A percentile compares a stretch with the other conserved stretches of the same genome.
These are phyloP conservation scores for Ophiostoma populinum DNA, from an alignment of 2,329 filamentous ascomycete genomes.

Conservation along the genomic window DNA sequence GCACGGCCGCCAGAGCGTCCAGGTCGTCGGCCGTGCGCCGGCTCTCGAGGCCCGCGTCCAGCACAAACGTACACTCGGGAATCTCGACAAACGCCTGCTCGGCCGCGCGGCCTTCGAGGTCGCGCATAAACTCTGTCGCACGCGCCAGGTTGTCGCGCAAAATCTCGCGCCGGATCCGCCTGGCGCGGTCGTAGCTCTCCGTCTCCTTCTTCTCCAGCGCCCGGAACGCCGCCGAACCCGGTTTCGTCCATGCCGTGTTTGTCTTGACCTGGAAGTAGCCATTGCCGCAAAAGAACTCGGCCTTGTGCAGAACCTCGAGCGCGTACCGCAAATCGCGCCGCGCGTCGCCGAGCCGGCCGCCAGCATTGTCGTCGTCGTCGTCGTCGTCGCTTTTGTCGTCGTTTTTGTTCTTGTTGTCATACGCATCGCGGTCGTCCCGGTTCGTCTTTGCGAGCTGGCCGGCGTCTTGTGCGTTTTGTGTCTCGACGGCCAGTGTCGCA, in stretches of 20 bases:
- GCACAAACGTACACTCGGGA: constrained; percentile 36
- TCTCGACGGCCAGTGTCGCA: constrained; percentile 36
- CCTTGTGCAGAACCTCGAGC: constrained; percentile 66
- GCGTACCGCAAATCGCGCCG: constrained; percentile 52
- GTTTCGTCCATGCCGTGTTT: constrained; percentile 42
- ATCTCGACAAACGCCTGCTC: constrained; percentile 43
- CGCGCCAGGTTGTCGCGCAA: constrained; percentile 41
- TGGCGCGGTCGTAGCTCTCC: constrained; percentile 61
- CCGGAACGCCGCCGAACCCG: constrained; percentile 49
- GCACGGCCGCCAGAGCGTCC: constrained; percentile 41
- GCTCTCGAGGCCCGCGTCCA: constrained; percentile 54
- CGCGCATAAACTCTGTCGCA: constrained; percentile 46
- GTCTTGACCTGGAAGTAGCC: constrained; percentile 70
- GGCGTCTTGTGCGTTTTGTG: constrained; percentile 17
- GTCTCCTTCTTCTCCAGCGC: constrained; percentile 53
- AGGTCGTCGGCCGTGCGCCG: constrained; percentile 47
- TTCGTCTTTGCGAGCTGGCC: too few species aligned
- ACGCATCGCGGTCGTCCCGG: too few species aligned
- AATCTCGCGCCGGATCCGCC: constrained; percentile 60
- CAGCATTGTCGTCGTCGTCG: constrained; percentile 17
- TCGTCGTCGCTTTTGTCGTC: constrained; percentile 20
- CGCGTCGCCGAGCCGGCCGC: constrained; percentile 33
- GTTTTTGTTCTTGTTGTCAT: constrained; percentile 13
- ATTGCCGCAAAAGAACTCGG: constrained; percentile 71
- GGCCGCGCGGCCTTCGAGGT: constrained; percentile 34